These are phyloP conservation scores for Kluyveromyces wickerhamii DNA, from an alignment of 805 yeast genomes.

Conservation along the genomic window DNA sequence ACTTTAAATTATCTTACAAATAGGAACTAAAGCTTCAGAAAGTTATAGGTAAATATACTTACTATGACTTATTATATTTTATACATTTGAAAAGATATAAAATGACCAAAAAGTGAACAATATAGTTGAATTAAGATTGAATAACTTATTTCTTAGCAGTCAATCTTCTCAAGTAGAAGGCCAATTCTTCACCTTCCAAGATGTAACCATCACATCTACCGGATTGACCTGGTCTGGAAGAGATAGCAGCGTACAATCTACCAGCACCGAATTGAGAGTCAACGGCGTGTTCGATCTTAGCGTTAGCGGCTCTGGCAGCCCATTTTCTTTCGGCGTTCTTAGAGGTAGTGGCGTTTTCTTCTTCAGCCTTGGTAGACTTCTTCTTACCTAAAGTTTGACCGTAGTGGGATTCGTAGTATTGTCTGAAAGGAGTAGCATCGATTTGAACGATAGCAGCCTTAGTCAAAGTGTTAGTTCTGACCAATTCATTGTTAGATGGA, in stretches of 20 bases:
- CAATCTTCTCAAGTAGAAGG: constrained; percentile 99
- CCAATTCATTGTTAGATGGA: constrained; percentile 99
- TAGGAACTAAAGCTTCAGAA: not conserved
- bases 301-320: constrained; percentile 81
- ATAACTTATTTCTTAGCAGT: constrained; percentile 89
- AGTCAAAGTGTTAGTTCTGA: constrained; percentile 99
- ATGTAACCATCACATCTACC: constrained; percentile 99
- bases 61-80: constrained; percentile 7
- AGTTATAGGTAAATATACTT: constrained; percentile 3
- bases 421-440: constrained; percentile 99
- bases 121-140: constrained; percentile 2
- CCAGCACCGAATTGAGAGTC: constrained; percentile 98
- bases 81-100: constrained; percentile 5
- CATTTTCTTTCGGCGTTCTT: constrained; percentile 83
- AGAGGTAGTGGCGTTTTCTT: constrained; percentile 59
- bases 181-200: constrained; percentile 99
- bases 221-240: constrained; percentile 99
- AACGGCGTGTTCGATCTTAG: constrained; percentile 85
- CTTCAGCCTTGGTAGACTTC: constrained; percentile 42
- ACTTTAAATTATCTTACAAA: too few species aligned
- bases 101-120: constrained; percentile 4
- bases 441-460: constrained; percentile 98
- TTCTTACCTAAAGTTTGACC: constrained; percentile 90
- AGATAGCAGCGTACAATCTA: constrained; percentile 96
- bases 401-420: constrained; percentile 98